These are phyloP conservation scores for Medicago ruthenica DNA, from an alignment of 306 rosid species.

Conservation along the genomic window DNA sequence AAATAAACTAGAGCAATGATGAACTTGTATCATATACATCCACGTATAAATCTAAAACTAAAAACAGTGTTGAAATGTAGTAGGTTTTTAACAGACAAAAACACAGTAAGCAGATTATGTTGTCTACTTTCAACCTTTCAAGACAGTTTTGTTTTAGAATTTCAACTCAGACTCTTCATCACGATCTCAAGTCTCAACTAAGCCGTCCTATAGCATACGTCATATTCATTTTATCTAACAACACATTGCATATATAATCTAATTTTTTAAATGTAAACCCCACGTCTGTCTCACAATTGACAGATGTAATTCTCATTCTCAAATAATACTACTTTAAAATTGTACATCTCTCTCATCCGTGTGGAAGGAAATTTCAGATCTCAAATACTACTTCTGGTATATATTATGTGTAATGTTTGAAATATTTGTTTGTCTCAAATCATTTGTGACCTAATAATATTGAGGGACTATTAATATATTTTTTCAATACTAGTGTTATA, in stretches of 20 bases:
- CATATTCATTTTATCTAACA: constrained; percentile 25
- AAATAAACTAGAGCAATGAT: not conserved
- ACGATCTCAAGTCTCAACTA: constrained; percentile 45
- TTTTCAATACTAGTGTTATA: too few species aligned
- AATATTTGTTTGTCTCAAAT: too few species aligned
- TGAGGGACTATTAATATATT: too few species aligned
- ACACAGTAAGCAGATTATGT: constrained; percentile 36
- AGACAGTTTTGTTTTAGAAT: constrained; percentile 20
- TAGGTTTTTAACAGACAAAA: constrained; percentile 46
- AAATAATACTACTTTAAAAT: not conserved
- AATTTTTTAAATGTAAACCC: constrained; percentile 32
- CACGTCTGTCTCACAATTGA: constrained; percentile 45
- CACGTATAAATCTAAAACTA: constrained; percentile 36
- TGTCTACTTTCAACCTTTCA: constrained; percentile 33
- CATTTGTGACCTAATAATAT: too few species aligned
- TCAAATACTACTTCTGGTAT: too few species aligned
- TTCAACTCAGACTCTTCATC: constrained; percentile 44
- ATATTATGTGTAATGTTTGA: too few species aligned
- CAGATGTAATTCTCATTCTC: constrained; percentile 40
- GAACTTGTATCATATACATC: constrained; percentile 27
- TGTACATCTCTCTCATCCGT: constrained; percentile 33
- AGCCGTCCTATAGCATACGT: constrained; percentile 26
- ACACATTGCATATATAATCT: not conserved
- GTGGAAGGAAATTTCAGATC: constrained; percentile 10
- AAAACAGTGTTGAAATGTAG: constrained; percentile 40